Base-by-base conservation (phyloP, 2,329 filamentous ascomycete genomes). In the Metarhizium humberi region DNA sequence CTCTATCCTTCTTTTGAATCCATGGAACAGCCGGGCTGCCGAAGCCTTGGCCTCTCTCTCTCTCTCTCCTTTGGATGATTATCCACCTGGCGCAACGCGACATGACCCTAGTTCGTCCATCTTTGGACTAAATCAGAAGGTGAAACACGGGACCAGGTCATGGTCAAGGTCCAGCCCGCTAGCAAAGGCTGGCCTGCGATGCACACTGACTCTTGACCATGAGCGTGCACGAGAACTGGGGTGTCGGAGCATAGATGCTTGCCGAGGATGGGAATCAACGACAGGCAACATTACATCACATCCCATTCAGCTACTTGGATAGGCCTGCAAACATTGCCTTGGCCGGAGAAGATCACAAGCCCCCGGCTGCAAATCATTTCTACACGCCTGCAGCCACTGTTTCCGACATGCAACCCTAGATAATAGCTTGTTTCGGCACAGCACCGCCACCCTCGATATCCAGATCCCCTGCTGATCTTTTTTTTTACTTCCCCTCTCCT, bases 351-450 rank as follows among this genome's bases (percentile, higher is more conserved):
- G 32, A 34, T 46, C 6, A 46, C 18, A n/a, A 46, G 18, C 16
- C 43, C 25, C 16, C 18, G 16, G 18, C 42, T 20, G 42, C 42
- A 18, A 18, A 45, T 45, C 45, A 16, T 8, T 11, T 48, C 45
- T 11, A 20, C 20, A 16, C n/a, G 7, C 13, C 25, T 11, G 20
- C 45, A 48, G 45, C 45, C 45, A 32, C 38, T 50, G 36, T 34
- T 36, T 42, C 25, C 51, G 43, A 53, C 38, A 48, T 42, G 34
- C 30, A 53, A 20, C 18, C 52, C 18, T 42, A 30, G 45, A 46
- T n/a, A 25, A 49, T 38, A 40, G 52, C 52, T 18, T 53, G 32
- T 42, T 53, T 49, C 51, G 51, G 42, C 51, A 53, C 45, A 14
- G 25, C 43, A 34, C 34, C 52, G 45, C 43, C 40, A 52, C 29